Evolutionary conservation across 2,329 filamentous ascomycete genomes (phyloP), one percentile per base, ranked within the genome.

Genomic region (Alternaria novae-zelandiae): DNA sequence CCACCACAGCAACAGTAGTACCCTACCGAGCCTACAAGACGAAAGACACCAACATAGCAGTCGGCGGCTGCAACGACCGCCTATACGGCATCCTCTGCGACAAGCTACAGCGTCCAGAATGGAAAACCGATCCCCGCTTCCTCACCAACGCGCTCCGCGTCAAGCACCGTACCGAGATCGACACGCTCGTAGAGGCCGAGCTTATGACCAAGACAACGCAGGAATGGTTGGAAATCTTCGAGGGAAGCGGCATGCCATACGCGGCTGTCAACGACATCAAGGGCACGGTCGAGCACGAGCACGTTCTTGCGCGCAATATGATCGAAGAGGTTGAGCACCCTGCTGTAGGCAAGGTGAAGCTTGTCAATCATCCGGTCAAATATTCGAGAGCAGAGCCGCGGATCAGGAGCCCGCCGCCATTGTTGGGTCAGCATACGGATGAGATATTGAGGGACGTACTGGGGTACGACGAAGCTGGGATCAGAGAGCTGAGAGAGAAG

Each of bases 341-440:
- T 8, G 85, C 86, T 12, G 97, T 94, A 77, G 96, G 96, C 0
- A 87, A 89, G 1, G 89, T 98, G 66, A 94, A 93, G 80, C 83
- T 98, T 75, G 90, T 99, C 59, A 97, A 96, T 76, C 95, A 94
- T 2, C 96, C 96, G 0, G 90, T 98, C 64, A 98, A 98, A 79
- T 97, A 94, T 79, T 97, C 94, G 6, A 89, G 94, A 70, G 91
- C 90, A 25, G 88, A 88, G 71, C 93, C 94, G 0, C 87, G 87
- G 10, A 89, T 97, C 36, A 85, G 95, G 25, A 90, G 84, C 3
- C 87, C 92, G 36, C 96, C 96, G 23, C 96, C 96, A 1, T 90
- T 90, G n/a, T 81, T 98, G 46, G 96, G 78, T 6, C 65, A 78
- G 61, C 77, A 79, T 63, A 79, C 77, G 0, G 71, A 75, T 57